Base-by-base conservation (phyloP, 2,329 filamentous ascomycete species). In the Colletotrichum gigasporum region DNA sequence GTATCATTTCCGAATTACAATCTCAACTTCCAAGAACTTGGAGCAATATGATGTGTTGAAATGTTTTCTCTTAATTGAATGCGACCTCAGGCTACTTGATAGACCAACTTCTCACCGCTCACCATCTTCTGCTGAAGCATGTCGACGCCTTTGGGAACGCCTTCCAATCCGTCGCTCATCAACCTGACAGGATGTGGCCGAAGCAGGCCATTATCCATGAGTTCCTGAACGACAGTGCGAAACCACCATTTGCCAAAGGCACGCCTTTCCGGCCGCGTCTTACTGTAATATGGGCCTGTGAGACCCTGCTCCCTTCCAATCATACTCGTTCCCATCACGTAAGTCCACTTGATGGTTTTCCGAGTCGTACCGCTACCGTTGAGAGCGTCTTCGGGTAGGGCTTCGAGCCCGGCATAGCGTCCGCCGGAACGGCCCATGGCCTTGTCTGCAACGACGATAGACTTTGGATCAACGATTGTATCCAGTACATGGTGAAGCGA, bases 401-500 rank as follows among this genome's bases (percentile, higher is more conserved):
- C 47, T 34, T 80, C 76, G 4, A 80, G 70, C 0, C 71, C 68
- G 0, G 71, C 67, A 66, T 82, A 82, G 3, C 69, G 68, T 1
- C 79, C 80, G 11, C 80, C 80, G 1, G 75, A 71, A 2, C 74
- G 70, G 1, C 77, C 77, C 2, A 82, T 67, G 6, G 75, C 73
- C 1, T 51, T 68, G 67, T 79, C 78, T 71, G 80, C 82, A 18
- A 78, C 61, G 37, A 69, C 44, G 28, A 74, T 79, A 0, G 76
- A 74, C 10, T 71, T 66, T 0, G 73, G 58, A 12, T 75, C 69
- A 1, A 77, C 67, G 44, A 85, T 72, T 69, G 77, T 80, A 71
- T 85, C 83, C 4, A 84, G 65, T 1, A 75, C 79, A 47, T 76
- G 77, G 1, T 50, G 64, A 1, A 84, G 75, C 2, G 54, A 59